A percentile compares a stretch with the other conserved stretches of the same genome.
These are phyloP conservation scores for Diaporthe citri DNA, from an alignment of 2,329 filamentous ascomycete genomes.

Conservation along the genomic window DNA sequence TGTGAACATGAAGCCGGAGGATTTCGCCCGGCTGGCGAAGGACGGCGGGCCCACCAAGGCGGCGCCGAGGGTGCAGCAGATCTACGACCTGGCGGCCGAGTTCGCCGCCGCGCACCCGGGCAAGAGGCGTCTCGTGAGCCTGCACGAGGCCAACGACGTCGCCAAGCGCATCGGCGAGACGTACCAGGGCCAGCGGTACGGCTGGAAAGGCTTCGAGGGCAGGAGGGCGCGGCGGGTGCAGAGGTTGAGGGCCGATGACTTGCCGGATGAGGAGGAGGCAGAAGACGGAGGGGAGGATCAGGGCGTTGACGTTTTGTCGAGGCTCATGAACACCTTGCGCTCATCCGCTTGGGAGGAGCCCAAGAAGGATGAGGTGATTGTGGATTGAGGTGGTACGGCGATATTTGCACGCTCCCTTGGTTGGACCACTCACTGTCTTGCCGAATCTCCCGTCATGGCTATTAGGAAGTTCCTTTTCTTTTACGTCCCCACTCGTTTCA, in stretches of 20 bases:
- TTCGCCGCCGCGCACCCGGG: conserved; percentile 47
- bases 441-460: not conserved
- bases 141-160: conserved; percentile 65
- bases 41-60: not conserved
- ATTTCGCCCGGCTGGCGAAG: conserved; percentile 34
- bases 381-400: not conserved
- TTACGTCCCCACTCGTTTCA: not conserved
- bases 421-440: not conserved
- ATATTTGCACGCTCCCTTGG: not conserved
- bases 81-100: conserved; percentile 45
- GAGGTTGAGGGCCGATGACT: not conserved
- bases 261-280: not conserved
- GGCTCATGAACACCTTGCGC: not conserved
- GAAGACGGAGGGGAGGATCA: not conserved
- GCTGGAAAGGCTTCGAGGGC: conserved; percentile 19
- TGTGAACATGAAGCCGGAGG: conserved; percentile 31
- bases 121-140: conserved; percentile 64
- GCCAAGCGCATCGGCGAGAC: conserved; percentile 46
- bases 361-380: not conserved
- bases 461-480: not conserved
- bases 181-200: conserved; percentile 33
- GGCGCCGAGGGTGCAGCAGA: conserved; percentile 4
- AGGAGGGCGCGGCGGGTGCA: not conserved
- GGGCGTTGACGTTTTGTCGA: not conserved
- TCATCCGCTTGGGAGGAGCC: conserved; percentile 16